Conservation (phyloP, 495 filamentous ascomycete species). For the Penicillium manginii region DNA sequence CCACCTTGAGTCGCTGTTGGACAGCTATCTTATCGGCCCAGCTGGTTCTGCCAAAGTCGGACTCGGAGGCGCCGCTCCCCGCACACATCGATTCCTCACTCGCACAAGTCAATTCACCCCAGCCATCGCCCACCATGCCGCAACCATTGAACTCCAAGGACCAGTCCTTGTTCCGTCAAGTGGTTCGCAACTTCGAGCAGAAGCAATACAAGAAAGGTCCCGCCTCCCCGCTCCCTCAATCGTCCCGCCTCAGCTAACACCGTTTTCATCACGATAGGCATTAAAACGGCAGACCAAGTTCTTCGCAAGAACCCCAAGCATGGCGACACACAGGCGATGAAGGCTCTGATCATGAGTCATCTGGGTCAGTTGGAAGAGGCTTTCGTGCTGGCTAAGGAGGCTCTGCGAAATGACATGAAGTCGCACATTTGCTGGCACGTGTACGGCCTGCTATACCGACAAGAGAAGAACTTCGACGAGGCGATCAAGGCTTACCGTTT, state of each 20-base stretch:
- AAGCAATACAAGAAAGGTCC: slow-evolving; percentile 97
- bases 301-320: slow-evolving; percentile 91
- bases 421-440: slow-evolving; percentile 99
- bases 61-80: slow-evolving; percentile 43
- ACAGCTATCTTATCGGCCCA: slow-evolving; percentile 32
- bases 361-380: slow-evolving; percentile 91
- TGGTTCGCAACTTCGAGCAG: slow-evolving; percentile 93
- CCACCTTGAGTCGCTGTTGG: neutral
- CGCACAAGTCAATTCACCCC: slow-evolving; percentile 40
- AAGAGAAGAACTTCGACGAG: slow-evolving; percentile 96
- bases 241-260: slow-evolving; percentile 20
- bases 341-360: slow-evolving; percentile 92
- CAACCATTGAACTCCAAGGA: slow-evolving; percentile 90
- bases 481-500: slow-evolving; percentile 99
- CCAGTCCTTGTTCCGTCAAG: slow-evolving; percentile 86
- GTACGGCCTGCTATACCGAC: slow-evolving; percentile 91
- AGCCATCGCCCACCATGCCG: slow-evolving; percentile 61
- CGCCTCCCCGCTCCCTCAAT: slow-evolving; percentile 1
- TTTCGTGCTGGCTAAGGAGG: slow-evolving; percentile 87
- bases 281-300: slow-evolving; percentile 93
- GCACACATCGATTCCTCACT: slow-evolving; percentile 47
- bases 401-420: slow-evolving; percentile 93
- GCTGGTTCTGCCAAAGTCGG: slow-evolving; percentile 33
- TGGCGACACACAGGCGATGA: slow-evolving; percentile 99
- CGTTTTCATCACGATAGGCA: slow-evolving; percentile 53